These are phyloP conservation scores for Suillus clintonianus DNA, from an alignment of 768 basidiomycete genomes.

Conservation along the genomic window DNA sequence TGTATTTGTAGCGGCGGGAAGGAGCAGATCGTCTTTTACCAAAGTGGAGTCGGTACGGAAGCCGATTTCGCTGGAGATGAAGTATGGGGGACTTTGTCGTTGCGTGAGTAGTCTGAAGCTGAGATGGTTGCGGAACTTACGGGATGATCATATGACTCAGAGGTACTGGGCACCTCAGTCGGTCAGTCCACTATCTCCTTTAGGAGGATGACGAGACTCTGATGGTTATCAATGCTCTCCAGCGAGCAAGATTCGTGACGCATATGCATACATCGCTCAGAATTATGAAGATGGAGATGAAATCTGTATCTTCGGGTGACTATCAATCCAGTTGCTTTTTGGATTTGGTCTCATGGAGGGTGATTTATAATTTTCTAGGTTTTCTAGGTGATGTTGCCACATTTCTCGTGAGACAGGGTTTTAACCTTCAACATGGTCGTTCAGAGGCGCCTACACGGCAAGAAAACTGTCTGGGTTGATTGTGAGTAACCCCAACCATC, in stretches of 20 bases:
- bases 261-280: constrained; percentile 27
- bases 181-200: neutral
- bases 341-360: neutral
- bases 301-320: constrained; percentile 18
- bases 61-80: constrained; percentile 15
- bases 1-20: neutral
- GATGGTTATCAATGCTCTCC: neutral
- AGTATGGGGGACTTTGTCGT: constrained; percentile 7
- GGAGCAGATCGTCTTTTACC: constrained; percentile 25
- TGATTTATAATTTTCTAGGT: neutral
- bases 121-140: neutral
- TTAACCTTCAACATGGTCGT: neutral
- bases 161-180: constrained; percentile 8
- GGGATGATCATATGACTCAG: neutral
- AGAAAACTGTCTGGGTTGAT: constrained; percentile 9
- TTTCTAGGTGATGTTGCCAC: neutral
- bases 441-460: constrained; percentile 9
- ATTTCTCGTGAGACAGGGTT: neutral
- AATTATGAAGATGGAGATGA: constrained; percentile 17
- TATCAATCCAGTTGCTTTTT: neutral
- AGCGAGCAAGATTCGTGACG: constrained; percentile 27
- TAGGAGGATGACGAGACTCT: neutral
- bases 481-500: neutral
- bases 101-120: constrained; percentile 1
- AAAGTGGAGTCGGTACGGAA: constrained; percentile 24